Evolutionary conservation across 305 asterid genomes (phyloP).

Genomic region (Lippia alba): DNA sequence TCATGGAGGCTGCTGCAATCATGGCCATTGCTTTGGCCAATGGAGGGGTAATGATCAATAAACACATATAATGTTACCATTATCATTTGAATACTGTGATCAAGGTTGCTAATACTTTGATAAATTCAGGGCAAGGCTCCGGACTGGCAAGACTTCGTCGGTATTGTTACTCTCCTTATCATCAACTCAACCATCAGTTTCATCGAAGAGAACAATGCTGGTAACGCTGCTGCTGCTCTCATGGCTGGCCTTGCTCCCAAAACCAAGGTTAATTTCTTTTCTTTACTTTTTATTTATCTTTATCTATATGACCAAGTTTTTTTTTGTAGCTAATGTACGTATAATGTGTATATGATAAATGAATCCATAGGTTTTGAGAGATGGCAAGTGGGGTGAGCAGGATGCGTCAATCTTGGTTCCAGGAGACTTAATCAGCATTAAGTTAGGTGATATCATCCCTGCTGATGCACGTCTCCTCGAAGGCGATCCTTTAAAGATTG

Average conservation of each 20-base stretch:
- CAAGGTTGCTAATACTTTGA: too few relatives aligned
- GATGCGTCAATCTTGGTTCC: constrained; percentile 85
- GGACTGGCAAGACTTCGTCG: constrained; percentile 83
- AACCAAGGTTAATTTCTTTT: constrained; percentile 58
- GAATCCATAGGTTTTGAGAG: constrained; percentile 64
- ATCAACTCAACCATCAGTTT: constrained; percentile 89
- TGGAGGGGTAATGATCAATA: constrained; percentile 63
- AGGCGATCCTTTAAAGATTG: constrained; percentile 82
- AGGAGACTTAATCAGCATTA: constrained; percentile 77
- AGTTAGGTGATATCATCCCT: constrained; percentile 80
- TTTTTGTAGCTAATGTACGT: too few relatives aligned
- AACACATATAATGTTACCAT: too few relatives aligned
- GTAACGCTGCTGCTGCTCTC: constrained; percentile 89
- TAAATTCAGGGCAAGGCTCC: constrained; percentile 64
- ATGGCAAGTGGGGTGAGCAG: constrained; percentile 76
- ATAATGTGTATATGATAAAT: too few relatives aligned
- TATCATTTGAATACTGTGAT: neutral
- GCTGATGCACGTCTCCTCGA: constrained; percentile 86
- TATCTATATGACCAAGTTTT: too few relatives aligned
- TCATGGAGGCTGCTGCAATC: constrained; percentile 83
- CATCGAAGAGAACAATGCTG: constrained; percentile 86
- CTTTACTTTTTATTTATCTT: too few relatives aligned
- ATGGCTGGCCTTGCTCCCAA: constrained; percentile 92
- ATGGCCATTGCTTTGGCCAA: constrained; percentile 89
- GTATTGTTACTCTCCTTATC: constrained; percentile 64